Evolutionary conservation across 148 eudicot species (phyloP), one percentile per base, ranked within the genome.

Genomic region (Arctostaphylos glauca): DNA sequence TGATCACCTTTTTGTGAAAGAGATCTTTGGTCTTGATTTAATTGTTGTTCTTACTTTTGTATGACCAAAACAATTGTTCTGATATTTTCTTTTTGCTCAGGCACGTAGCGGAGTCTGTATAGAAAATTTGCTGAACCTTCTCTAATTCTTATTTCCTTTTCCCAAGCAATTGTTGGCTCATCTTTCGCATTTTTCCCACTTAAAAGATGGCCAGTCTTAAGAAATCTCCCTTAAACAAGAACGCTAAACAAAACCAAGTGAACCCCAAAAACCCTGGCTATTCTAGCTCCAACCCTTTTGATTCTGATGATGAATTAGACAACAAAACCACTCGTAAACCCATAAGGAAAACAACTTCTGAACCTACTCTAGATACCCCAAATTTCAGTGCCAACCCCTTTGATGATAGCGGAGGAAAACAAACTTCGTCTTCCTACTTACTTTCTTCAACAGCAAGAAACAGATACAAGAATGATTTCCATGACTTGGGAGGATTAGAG

Each of bases 401-500:
- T 82, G 95, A 94, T 74, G 91, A 93, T 79, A 84, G 86, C 18
- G 75, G 80, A n/a, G 86, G 80, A 70, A 79, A 85, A 84, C 80
- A 86, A 53, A 85, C 91, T 25, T 72, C 90, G 56, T 87, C 93
- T 47, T 86, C 86, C 38, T 84, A 83, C 71, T 81, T 77, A 16
- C 74, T 74, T 44, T 53, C 86, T 76, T 94, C 90, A 67, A 87
- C 92, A 60, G 87, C 88, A 72, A 88, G 88, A 85, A 94, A 87
- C 89, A 91, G 81, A 80, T 94, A 91, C 91, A 96, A 88, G 88
- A 88, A 92, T 80, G 93, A 89, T 83, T 94, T 94, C 81, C 91
- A 86, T 86, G 95, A 96, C 77, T 85, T 89, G 0, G 98, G 98
- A 80, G 98, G 97, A 68, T 81, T 93, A 25, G 95, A 96, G 84